Conservation (phyloP, 257 asterid species). For the Penstemon eatonii region DNA sequence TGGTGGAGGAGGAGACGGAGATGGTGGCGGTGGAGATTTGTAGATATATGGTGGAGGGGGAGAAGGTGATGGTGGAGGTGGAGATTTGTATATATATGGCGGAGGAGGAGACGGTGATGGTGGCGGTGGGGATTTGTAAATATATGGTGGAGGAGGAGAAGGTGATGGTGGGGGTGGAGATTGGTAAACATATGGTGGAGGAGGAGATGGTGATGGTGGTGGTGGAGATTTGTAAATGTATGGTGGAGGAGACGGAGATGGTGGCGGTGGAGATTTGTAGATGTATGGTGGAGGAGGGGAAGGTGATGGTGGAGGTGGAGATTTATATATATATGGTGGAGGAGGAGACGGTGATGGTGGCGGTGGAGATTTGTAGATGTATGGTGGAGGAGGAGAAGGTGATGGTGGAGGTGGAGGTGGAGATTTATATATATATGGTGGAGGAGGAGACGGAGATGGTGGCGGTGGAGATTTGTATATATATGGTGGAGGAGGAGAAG, state of each 20-base stretch:
- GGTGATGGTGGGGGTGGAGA: conserved; percentile 32
- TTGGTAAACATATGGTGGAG: conserved; percentile 22
- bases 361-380: too few relatives aligned
- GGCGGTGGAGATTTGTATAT: neutral
- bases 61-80: conserved; percentile 31
- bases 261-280: conserved; percentile 17
- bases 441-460: conserved; percentile 15
- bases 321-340: conserved; percentile 17
- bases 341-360: neutral
- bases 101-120: conserved; percentile 24
- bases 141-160: conserved; percentile 16
- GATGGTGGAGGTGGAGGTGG: conserved; percentile 27
- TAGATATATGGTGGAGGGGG: conserved; percentile 14
- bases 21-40: conserved; percentile 24
- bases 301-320: conserved; percentile 31
- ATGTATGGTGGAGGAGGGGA: conserved; percentile 1
- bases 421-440: conserved; percentile 7
- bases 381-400: conserved; percentile 26
- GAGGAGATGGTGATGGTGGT: neutral
- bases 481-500: neutral
- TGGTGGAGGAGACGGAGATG: conserved; percentile 24
- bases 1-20: neutral
- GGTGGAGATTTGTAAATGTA: conserved; percentile 8
- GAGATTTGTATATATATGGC: conserved; percentile 14
- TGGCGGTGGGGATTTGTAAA: conserved; percentile 17